Evolutionary conservation across 345 rosid species (phyloP), one percentile per base, ranked within the genome.

Genomic region (Noccaea caerulescens): DNA sequence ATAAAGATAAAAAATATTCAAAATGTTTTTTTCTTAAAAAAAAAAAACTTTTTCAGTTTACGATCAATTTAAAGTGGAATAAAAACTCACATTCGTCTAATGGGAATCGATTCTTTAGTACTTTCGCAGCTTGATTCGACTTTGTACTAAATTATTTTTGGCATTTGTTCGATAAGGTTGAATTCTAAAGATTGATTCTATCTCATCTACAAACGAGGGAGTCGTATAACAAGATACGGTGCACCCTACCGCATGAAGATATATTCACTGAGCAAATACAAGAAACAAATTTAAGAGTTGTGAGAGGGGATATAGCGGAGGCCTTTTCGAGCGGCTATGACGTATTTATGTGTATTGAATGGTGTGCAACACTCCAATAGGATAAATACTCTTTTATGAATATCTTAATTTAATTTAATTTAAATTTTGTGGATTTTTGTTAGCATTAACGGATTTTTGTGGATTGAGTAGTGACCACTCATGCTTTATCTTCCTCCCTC

Each of bases 391-490:
- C 5, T 38, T 69, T 61, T 68, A 7, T 23, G 7, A 34, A 61
- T 61, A 53, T 61, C 58, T 68, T 54, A 38, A 6, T 16, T 58
- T 14, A 55, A 2, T 16, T 16, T 16, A 16, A 5, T 2, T 12
- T 14, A 8, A 20, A 12, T 64, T 57, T 72, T 38, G 20, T 61
- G 14, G 54, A 27, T 33, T 66, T 66, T 73, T 52, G 16, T 13
- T 67, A 43, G 38, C 60, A 66, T 58, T 74, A 58, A 51, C 3
- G 30, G 10, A 37, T 51, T n/a, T n/a, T n/a, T n/a, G n/a, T n/a
- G n/a, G n/a, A n/a, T n/a, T n/a, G 32, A 39, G 41, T 59, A 66
- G 51, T 44, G 72, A 73, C 79, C 79, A 76, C 71, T 69, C 75
- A 13, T 69, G 75, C 73, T 76, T 56, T 69, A 69, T 76, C 79